Conservation (phyloP, 352 stramenopile species). For the Peronospora belbahrii region DNA sequence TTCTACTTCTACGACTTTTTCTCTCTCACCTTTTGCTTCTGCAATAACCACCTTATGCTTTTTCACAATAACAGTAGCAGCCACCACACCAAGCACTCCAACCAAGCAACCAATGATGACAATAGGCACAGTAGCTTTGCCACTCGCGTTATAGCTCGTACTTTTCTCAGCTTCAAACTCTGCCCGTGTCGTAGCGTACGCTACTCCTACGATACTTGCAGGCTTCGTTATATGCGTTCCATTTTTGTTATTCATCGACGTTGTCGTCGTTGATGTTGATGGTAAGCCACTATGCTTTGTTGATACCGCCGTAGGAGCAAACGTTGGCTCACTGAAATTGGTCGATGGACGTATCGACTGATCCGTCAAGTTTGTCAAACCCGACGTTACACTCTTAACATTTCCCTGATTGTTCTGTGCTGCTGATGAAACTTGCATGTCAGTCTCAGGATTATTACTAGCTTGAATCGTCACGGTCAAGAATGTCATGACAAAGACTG, state of each 20-base stretch:
- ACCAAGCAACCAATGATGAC: slow-evolving; percentile 32
- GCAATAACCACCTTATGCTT: slow-evolving; percentile 26
- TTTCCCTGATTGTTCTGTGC: slow-evolving; percentile 8
- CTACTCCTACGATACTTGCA: slow-evolving; percentile 11
- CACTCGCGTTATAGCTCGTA: slow-evolving; percentile 3
- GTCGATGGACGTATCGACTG: slow-evolving; percentile 14
- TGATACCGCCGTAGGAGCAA: slow-evolving; percentile 14
- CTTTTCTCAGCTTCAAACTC: slow-evolving; percentile 22
- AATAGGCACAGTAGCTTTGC: slow-evolving; percentile 20
- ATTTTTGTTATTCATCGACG: background rate
- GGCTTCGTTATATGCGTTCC: background rate
- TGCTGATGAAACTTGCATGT: slow-evolving; percentile 9
- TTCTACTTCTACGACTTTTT: background rate
- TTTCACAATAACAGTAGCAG: slow-evolving; percentile 29
- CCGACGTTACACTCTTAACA: slow-evolving; percentile 1
- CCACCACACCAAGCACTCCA: slow-evolving; percentile 33
- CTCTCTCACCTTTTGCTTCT: background rate
- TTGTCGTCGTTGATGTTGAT: slow-evolving; percentile 5
- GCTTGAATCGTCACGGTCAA: slow-evolving; percentile 21
- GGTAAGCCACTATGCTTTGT: slow-evolving; percentile 7
- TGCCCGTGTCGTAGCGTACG: slow-evolving; percentile 20
- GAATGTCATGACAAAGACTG: slow-evolving; percentile 26
- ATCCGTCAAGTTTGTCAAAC: slow-evolving; percentile 6
- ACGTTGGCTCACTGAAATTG: slow-evolving; percentile 13
- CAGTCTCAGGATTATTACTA: slow-evolving; percentile 8